Conservation (phyloP, 2,329 filamentous ascomycete species). For the Stachybotrys chlorohalonatus region DNA sequence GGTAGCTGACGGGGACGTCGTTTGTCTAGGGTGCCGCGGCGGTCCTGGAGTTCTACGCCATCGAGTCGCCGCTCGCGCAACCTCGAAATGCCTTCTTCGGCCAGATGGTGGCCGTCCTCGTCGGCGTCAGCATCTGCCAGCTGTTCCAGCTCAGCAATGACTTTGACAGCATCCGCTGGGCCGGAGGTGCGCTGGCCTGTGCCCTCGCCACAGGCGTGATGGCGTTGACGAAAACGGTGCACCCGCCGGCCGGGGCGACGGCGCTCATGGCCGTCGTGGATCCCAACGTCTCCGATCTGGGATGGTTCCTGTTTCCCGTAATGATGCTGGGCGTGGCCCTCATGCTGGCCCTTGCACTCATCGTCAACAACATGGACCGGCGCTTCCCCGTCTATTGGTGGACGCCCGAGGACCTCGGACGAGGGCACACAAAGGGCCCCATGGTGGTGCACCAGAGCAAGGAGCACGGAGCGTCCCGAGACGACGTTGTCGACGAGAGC, state of each 20-base stretch:
- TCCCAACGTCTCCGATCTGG: constrained; percentile 41
- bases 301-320: constrained; percentile 61
- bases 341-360: constrained; percentile 52
- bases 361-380: constrained; percentile 62
- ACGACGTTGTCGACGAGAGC: constrained; percentile 7
- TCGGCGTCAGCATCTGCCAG: constrained; percentile 55
- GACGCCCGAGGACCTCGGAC: constrained; percentile 32
- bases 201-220: constrained; percentile 55
- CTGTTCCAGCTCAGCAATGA: constrained; percentile 46
- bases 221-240: constrained; percentile 61
- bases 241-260: constrained; percentile 68
- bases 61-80: constrained; percentile 64
- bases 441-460: not conserved
- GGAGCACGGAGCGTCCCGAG: constrained; percentile 3
- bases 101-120: constrained; percentile 52
- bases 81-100: constrained; percentile 61
- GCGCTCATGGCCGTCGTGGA: constrained; percentile 59
- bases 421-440: not conserved
- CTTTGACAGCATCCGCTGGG: constrained; percentile 46
- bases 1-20: not conserved
- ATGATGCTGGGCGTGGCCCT: constrained; percentile 50
- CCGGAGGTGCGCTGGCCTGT: constrained; percentile 58
- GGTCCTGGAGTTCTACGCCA: constrained; percentile 64
- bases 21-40: constrained; percentile 56
- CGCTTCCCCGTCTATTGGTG: constrained; percentile 65